Conservation (phyloP, 306 rosid species). For the Citrullus colocynthis region DNA sequence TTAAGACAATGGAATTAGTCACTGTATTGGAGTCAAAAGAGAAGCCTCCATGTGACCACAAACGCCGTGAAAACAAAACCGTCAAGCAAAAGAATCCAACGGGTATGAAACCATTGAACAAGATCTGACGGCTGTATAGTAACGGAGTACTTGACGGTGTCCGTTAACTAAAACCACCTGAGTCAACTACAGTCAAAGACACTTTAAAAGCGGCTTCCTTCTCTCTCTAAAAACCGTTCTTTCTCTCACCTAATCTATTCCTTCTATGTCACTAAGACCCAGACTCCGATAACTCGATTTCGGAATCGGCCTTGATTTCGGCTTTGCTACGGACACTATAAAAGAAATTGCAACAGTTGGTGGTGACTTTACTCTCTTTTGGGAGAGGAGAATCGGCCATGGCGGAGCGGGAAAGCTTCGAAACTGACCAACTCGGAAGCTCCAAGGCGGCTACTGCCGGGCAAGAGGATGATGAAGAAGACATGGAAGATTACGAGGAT, state of each 20-base stretch:
- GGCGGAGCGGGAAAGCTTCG: constrained; percentile 32
- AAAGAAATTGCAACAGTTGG: constrained; percentile 11
- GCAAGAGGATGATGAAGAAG: constrained; percentile 5
- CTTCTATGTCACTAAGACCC: constrained; percentile 12
- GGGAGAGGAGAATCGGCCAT: constrained; percentile 29
- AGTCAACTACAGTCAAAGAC: constrained; percentile 70
- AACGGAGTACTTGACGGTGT: constrained; percentile 28
- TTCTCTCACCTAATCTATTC: constrained; percentile 18
- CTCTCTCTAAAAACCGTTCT: constrained; percentile 6
- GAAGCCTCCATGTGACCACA: constrained; percentile 4
- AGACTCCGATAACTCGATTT: constrained; percentile 17
- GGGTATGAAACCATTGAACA: neutral
- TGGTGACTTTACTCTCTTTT: constrained; percentile 22
- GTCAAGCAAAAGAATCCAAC: constrained; percentile 14
- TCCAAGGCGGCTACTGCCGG: constrained; percentile 10
- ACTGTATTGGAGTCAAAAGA: constrained; percentile 15
- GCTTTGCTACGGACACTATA: constrained; percentile 22
- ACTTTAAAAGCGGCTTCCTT: constrained; percentile 10
- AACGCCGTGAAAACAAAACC: constrained; percentile 21
- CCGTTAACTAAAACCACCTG: constrained; percentile 33
- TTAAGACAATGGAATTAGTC: constrained; percentile 2
- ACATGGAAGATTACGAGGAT: constrained; percentile 6
- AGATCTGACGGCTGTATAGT: neutral
- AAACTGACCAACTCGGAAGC: constrained; percentile 17
- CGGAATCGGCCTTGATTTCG: constrained; percentile 2